phyloP scores from a whole-genome alignment of 2,329 filamentous ascomycete species.

The Fusarium nodosum region DNA sequence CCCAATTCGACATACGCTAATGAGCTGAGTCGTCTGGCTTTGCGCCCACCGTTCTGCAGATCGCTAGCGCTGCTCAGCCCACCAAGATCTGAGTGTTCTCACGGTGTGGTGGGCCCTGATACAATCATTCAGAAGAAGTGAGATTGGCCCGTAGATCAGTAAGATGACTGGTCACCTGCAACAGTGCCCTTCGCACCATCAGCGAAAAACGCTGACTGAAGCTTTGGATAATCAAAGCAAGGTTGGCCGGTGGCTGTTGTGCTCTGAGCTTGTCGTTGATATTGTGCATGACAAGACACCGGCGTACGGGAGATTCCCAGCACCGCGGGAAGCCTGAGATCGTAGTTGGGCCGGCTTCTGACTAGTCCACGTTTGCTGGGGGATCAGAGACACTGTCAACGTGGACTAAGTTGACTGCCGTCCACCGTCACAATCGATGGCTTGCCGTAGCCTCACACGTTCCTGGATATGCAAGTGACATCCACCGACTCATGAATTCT shows the following conservation, averaged over 20 bases:
- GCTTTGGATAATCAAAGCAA: slow-evolving; percentile 12
- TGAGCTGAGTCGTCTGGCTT: slow-evolving; percentile 48
- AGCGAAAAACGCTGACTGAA: slow-evolving; percentile 22
- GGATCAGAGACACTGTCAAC: slow-evolving; percentile 47
- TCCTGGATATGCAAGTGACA: slow-evolving; percentile 51
- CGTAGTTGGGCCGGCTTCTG: slow-evolving; percentile 44
- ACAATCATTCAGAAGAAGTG: slow-evolving; percentile 43
- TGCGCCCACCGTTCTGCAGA: slow-evolving; percentile 50
- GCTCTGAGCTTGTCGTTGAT: slow-evolving; percentile 15
- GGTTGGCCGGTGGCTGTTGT: slow-evolving; percentile 26
- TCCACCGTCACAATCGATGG: slow-evolving; percentile 48
- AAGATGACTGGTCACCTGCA: slow-evolving; percentile 47
- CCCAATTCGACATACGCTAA: slow-evolving; percentile 43
- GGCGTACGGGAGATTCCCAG: slow-evolving; percentile 50
- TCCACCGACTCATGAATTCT: slow-evolving; percentile 47
- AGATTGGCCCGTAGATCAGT: slow-evolving; percentile 50
- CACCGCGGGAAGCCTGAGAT: slow-evolving; percentile 48
- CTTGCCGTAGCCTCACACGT: slow-evolving; percentile 52
- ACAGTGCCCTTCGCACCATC: slow-evolving; percentile 22
- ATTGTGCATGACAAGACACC: slow-evolving; percentile 38
- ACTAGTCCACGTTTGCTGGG: slow-evolving; percentile 46
- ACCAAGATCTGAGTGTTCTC: slow-evolving; percentile 49
- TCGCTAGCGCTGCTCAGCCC: slow-evolving; percentile 49
- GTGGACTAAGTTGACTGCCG: slow-evolving; percentile 48
- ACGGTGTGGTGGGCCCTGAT: slow-evolving; percentile 41